A percentile compares a stretch with the other conserved stretches of the same genome.
Conservation (phyloP, 352 stramenopile species). For the Globisporangium cederbergense region DNA sequence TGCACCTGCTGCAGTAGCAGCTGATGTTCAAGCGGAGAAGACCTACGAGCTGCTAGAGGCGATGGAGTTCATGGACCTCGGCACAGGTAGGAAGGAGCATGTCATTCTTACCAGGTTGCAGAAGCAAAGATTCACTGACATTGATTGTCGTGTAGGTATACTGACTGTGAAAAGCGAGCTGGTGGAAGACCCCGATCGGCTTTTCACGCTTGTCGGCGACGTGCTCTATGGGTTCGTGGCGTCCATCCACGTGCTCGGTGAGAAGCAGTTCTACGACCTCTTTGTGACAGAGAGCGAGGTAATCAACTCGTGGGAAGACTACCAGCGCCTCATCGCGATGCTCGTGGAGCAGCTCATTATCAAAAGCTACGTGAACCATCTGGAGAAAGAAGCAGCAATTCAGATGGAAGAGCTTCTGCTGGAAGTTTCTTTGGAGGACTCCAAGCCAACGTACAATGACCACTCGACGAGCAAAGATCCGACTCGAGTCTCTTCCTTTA, state of each 20-base stretch:
- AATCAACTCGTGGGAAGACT: constrained; percentile 81
- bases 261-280: constrained; percentile 60
- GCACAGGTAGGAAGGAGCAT: constrained; percentile 37
- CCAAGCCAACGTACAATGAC: constrained; percentile 2
- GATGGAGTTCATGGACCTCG: constrained; percentile 89
- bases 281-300: constrained; percentile 79
- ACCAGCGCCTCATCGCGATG: constrained; percentile 81
- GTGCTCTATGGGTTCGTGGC: constrained; percentile 65
- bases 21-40: constrained; percentile 40
- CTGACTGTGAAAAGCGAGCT: constrained; percentile 84
- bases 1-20: neutral
- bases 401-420: constrained; percentile 81
- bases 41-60: constrained; percentile 83
- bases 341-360: constrained; percentile 81
- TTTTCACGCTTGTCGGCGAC: constrained; percentile 63
- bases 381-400: constrained; percentile 59
- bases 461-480: neutral
- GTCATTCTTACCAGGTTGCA: neutral
- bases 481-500: neutral
- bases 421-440: constrained; percentile 43
- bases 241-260: constrained; percentile 57
- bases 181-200: constrained; percentile 53
- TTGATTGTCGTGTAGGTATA: constrained; percentile 37
- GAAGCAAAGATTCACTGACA: constrained; percentile 1
- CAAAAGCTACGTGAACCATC: constrained; percentile 61